phyloP scores from a whole-genome alignment of 352 stramenopile genomes.

The Hyphochytrium catenoides region DNA sequence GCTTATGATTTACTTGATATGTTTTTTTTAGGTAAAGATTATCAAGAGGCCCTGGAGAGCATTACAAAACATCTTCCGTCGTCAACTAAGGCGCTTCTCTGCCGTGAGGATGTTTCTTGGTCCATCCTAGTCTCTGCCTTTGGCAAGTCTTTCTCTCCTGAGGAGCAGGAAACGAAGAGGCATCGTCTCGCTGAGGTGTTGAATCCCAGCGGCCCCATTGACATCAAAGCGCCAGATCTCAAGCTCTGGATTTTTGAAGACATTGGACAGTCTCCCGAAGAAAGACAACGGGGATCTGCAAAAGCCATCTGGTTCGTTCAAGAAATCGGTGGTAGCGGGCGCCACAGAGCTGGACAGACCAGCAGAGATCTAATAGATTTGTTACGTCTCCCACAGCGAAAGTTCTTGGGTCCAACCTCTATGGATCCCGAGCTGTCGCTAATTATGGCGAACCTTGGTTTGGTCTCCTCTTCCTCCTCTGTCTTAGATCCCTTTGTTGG shows the following conservation, averaged over 20 bases:
- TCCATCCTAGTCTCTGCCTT: constrained; percentile 10
- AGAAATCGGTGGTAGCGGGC: constrained; percentile 7
- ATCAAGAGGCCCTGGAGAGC: background rate
- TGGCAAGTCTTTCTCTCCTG: constrained; percentile 6
- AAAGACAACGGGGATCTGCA: background rate
- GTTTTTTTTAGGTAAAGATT: background rate
- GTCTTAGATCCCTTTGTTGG: constrained; percentile 72
- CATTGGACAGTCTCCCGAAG: constrained; percentile 4
- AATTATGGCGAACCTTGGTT: constrained; percentile 61
- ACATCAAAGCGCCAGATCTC: constrained; percentile 9
- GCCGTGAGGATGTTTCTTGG: constrained; percentile 5
- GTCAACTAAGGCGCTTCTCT: background rate
- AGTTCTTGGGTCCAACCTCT: constrained; percentile 62
- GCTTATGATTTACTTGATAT: too few species aligned
- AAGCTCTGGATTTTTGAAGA: constrained; percentile 9
- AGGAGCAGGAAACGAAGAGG: constrained; percentile 5
- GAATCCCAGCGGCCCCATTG: constrained; percentile 5
- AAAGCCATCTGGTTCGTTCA: constrained; percentile 2
- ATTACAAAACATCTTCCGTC: background rate
- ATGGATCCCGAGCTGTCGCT: constrained; percentile 69
- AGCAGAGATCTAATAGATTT: constrained; percentile 21
- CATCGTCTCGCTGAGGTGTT: constrained; percentile 3
- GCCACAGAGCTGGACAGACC: constrained; percentile 9
- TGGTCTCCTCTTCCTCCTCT: constrained; percentile 12
- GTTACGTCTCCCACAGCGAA: constrained; percentile 41